A percentile compares a stretch with the other conserved stretches of the same genome.
These are phyloP conservation scores for Mortierella polycephala DNA, from an alignment of 371 early-diverging fungal genomes.

Conservation along the genomic window DNA sequence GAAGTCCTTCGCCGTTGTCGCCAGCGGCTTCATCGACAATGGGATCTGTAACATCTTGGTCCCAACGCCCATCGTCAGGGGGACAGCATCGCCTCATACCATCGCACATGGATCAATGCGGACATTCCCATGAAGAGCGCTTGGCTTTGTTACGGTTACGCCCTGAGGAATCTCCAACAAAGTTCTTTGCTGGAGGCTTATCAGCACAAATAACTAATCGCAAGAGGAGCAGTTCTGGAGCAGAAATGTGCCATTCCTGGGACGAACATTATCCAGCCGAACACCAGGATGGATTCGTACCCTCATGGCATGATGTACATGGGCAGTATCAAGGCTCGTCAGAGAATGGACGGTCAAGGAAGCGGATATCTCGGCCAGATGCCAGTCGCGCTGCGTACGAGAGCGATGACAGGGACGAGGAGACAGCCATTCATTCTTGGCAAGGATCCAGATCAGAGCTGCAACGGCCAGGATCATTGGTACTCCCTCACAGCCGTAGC, in stretches of 20 bases:
- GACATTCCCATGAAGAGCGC: not conserved
- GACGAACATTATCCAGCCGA: not conserved
- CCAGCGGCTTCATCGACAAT: no score
- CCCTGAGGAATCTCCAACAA: not conserved
- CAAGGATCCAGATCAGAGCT: not conserved
- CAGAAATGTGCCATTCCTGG: slow-evolving; percentile 11
- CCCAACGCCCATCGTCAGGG: no score
- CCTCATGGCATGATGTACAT: not conserved
- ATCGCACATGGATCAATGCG: not conserved
- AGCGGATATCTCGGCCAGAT: no score
- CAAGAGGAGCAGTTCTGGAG: slow-evolving; percentile 32
- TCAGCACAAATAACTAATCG: slow-evolving; percentile 10
- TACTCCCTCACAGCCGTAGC: slow-evolving; percentile 9
- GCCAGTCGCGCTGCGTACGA: no score
- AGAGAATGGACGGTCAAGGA: no score
- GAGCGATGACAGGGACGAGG: not conserved
- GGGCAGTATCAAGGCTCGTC: not conserved
- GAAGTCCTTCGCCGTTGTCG: no score
- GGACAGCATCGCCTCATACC: no score
- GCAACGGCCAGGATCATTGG: slow-evolving; percentile 16
- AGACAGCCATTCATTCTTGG: not conserved
- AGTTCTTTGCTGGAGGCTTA: slow-evolving; percentile 5
- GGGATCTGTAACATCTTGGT: no score
- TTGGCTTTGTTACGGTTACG: not conserved
- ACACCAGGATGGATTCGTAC: not conserved